Evolutionary conservation across 192 early-diverging fungal genomes (phyloP).

Genomic region (Coemansia sp.): DNA sequence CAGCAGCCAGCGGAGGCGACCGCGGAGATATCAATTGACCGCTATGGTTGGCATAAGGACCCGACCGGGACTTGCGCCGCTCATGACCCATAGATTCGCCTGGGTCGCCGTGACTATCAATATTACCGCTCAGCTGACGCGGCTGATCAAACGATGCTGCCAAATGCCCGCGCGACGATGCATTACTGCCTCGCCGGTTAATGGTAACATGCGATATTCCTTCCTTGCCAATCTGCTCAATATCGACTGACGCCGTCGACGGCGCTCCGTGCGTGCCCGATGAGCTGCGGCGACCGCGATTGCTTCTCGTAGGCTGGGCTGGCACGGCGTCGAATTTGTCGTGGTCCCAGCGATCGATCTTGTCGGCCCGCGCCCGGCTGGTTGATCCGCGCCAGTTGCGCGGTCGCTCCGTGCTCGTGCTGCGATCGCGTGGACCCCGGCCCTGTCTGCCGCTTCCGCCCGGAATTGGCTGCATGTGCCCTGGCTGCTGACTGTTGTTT

Average conservation of each 20-base stretch:
- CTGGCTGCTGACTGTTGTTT: constrained; percentile 1
- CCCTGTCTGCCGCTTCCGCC: not conserved
- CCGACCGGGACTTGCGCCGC: constrained; percentile 5
- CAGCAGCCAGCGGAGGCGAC: not conserved
- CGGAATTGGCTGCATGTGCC: constrained; percentile 6
- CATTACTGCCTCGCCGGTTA: constrained; percentile 43
- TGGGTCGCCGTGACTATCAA: not conserved
- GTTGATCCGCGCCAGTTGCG: constrained; percentile 31
- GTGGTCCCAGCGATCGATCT: constrained; percentile 45
- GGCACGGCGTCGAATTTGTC: constrained; percentile 29
- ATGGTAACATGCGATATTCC: constrained; percentile 51
- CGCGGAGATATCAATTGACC: constrained; percentile 18
- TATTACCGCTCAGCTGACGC: constrained; percentile 13
- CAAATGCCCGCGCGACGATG: constrained; percentile 19
- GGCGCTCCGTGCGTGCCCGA: constrained; percentile 1
- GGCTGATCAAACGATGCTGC: constrained; percentile 29
- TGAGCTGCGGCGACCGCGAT: constrained; percentile 22
- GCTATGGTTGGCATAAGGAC: not conserved
- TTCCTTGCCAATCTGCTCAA: constrained; percentile 48
- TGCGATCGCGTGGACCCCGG: constrained; percentile 38
- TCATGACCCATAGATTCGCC: constrained; percentile 4
- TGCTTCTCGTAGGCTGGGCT: not conserved
- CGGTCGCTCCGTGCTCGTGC: constrained; percentile 36
- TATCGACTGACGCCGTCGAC: constrained; percentile 8
- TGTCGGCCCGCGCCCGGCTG: constrained; percentile 26